These are phyloP conservation scores for Intubia oerlemansii DNA, from an alignment of 2,329 filamentous ascomycete genomes.

Conservation along the genomic window DNA sequence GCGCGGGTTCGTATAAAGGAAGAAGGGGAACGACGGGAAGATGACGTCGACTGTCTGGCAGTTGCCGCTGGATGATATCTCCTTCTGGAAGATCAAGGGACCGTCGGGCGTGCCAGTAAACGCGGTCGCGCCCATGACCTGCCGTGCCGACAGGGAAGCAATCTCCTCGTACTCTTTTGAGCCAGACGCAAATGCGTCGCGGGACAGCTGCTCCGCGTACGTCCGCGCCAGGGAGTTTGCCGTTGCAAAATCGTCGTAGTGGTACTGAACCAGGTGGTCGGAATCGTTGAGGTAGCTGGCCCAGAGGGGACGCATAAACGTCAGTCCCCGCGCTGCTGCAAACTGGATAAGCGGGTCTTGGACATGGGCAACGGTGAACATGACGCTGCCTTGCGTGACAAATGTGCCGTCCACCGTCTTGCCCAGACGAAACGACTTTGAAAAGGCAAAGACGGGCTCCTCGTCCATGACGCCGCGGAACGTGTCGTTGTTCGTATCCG, in stretches of 20 bases:
- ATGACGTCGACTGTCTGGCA: conserved; percentile 72
- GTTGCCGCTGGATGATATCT: conserved; percentile 69
- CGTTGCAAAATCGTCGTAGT: conserved; percentile 49
- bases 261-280: conserved; percentile 44
- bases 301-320: conserved; percentile 62
- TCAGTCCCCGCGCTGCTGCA: conserved; percentile 53
- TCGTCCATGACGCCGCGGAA: conserved; percentile 55
- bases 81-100: conserved; percentile 59
- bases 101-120: conserved; percentile 50
- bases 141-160: conserved; percentile 55
- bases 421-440: conserved; percentile 34
- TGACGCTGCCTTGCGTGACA: conserved; percentile 28
- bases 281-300: conserved; percentile 45
- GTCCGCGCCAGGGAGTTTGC: conserved; percentile 41
- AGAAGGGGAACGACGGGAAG: conserved; percentile 67
- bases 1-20: conserved; percentile 60
- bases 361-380: conserved; percentile 56
- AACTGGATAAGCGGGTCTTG: conserved; percentile 64
- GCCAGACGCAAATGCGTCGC: conserved; percentile 53
- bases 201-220: conserved; percentile 48
- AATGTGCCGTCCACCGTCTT: conserved; percentile 6
- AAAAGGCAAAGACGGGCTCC: conserved; percentile 64
- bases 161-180: conserved; percentile 58
- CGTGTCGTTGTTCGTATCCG: conserved; percentile 24
- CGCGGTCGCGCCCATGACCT: conserved; percentile 56